Evolutionary conservation across 2,329 filamentous ascomycete genomes (phyloP), one percentile per base, ranked within the genome.

Genomic region (Ophiostoma ips): DNA sequence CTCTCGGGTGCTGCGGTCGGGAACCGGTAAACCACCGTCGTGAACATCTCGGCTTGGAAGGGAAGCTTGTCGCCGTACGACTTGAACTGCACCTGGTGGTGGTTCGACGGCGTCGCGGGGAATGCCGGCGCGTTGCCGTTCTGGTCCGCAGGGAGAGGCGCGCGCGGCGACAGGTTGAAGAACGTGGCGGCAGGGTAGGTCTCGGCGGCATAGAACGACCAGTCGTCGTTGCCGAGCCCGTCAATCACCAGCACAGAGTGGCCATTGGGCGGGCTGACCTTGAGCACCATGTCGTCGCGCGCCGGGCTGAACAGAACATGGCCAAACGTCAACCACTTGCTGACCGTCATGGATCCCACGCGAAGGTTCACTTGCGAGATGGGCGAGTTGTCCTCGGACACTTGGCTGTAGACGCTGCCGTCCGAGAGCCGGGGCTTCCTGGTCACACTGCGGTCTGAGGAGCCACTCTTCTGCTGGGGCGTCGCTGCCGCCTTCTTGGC

Each of bases 321-420:
- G 1, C 86, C 86, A 61, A 90, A 90, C 0, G 83, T 87, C 21
- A 92, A 75, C 86, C 85, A 92, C 61, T 89, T 89, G 71, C 83
- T 88, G 21, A 88, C 86, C 53, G 86, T 88, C 70, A 92, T 80
- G 2, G 85, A 87, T 5, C 83, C 85, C 15, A 87, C 81, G 2
- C 86, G 75, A 19, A 92, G 73, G 59, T 88, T 87, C 54, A 87
- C 83, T 61, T 83, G 81, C 0, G 79, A 76, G 18, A 83, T 65
- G 2, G 81, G 78, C 2, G 80, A 79, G 52, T 74, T 77, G 55
- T 79, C 75, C 16, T 76, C 71, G 0, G 72, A 73, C 2, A 67
- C 64, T 45, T 63, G 66, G 52, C 71, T 74, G 56, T 70, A 68
- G 49, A 65, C 64, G 52, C 68, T 71, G 37, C 66, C 66, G 46